These are phyloP conservation scores for Anethum foeniculum DNA, from an alignment of 140 eudicot genomes.

Conservation along the genomic window DNA sequence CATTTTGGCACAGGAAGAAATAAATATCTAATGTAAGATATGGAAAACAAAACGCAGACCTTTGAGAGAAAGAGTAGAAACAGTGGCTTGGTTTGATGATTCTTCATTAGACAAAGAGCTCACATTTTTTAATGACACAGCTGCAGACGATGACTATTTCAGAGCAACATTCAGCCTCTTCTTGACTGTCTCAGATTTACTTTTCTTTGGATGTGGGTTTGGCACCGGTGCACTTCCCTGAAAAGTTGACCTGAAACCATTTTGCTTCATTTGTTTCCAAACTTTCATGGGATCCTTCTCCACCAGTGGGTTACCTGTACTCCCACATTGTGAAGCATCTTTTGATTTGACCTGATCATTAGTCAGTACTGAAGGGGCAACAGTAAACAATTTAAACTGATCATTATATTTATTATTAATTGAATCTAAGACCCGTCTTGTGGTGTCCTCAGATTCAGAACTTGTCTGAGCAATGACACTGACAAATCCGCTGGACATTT, in stretches of 20 bases:
- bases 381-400: conserved; percentile 24
- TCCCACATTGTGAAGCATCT: conserved; percentile 64
- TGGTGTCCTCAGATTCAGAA: conserved; percentile 17
- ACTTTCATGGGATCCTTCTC: conserved; percentile 58
- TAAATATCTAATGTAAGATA: background rate
- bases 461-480: background rate
- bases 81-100: conserved; percentile 43
- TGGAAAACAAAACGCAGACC: conserved; percentile 30
- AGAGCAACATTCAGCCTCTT: conserved; percentile 60
- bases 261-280: conserved; percentile 88
- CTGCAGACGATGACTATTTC: conserved; percentile 49
- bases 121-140: conserved; percentile 40
- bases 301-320: conserved; percentile 46
- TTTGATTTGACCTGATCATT: conserved; percentile 24
- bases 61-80: conserved; percentile 64
- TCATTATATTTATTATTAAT: background rate
- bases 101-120: conserved; percentile 65
- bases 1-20: background rate
- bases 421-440: background rate
- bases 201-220: conserved; percentile 54
- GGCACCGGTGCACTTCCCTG: conserved; percentile 43
- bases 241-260: conserved; percentile 58
- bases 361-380: conserved; percentile 28
- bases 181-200: conserved; percentile 39
- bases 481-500: background rate